Conservation (phyloP, 805 yeast species). For the Danielia reshetovae region DNA sequence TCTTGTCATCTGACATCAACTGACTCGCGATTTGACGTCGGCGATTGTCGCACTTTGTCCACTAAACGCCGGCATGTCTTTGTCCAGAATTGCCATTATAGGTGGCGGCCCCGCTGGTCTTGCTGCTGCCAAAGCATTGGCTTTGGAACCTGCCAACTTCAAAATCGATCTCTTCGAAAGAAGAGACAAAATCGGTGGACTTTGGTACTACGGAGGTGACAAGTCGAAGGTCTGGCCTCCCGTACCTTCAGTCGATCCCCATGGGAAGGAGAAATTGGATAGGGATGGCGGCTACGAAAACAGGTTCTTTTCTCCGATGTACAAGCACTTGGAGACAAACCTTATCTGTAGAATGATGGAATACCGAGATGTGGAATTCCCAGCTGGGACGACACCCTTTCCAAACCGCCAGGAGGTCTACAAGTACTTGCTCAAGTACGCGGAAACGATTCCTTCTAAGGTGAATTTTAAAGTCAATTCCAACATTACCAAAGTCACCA, state of each 20-base stretch:
- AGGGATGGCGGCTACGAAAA: slow-evolving; percentile 6
- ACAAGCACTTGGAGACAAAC: slow-evolving; percentile 21
- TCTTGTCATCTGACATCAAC: too few species aligned
- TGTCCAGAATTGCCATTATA: slow-evolving; percentile 50
- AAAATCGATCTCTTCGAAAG: slow-evolving; percentile 57
- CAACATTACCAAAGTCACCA: slow-evolving; percentile 42
- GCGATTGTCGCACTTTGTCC: too few species aligned
- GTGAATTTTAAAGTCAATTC: slow-evolving; percentile 41
- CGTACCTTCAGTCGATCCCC: slow-evolving; percentile 20
- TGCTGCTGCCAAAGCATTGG: slow-evolving; percentile 60
- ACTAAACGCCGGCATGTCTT: neutral
- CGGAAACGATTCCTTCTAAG: slow-evolving; percentile 31
- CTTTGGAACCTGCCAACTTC: slow-evolving; percentile 45
- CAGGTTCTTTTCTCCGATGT: slow-evolving; percentile 21
- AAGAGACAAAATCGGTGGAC: slow-evolving; percentile 63
- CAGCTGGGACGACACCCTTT: slow-evolving; percentile 44
- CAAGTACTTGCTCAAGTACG: slow-evolving; percentile 56
- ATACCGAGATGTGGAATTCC: slow-evolving; percentile 51
- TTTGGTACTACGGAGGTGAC: slow-evolving; percentile 58
- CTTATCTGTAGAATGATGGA: slow-evolving; percentile 51
- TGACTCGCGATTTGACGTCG: too few species aligned
- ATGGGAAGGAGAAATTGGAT: slow-evolving; percentile 11
- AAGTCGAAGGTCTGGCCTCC: slow-evolving; percentile 15
- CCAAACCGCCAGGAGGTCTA: slow-evolving; percentile 61
- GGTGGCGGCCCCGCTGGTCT: slow-evolving; percentile 81